Percentiles rank a stretch among this genome's conserved stretches.
phyloP scores from a whole-genome alignment of 345 rosid genomes.

The Rubroshorea leprosula region DNA sequence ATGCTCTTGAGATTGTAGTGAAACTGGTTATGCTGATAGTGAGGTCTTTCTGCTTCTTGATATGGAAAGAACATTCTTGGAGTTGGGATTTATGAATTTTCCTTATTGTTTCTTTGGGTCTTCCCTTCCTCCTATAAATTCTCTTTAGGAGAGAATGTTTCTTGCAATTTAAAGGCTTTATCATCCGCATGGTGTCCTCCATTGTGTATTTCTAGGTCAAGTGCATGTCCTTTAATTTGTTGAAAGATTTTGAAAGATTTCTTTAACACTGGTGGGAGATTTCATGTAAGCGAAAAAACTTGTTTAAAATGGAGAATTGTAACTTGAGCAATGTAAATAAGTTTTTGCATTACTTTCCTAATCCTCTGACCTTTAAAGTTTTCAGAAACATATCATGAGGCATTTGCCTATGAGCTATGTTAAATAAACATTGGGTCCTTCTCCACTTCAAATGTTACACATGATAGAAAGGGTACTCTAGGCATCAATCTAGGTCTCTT shows the following conservation, averaged over 20 bases:
- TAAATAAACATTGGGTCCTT: conserved; percentile 1
- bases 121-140: neutral
- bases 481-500: neutral
- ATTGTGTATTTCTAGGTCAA: conserved; percentile 18
- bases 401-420: neutral
- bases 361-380: neutral
- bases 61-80: conserved; percentile 11
- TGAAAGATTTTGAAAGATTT: too few species aligned
- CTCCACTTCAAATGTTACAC: conserved; percentile 8
- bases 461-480: conserved; percentile 12
- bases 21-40: conserved; percentile 7
- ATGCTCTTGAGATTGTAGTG: conserved; percentile 1
- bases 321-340: conserved; percentile 18
- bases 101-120: too few species aligned
- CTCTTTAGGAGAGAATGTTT: conserved; percentile 1
- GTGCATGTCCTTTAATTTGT: conserved; percentile 14
- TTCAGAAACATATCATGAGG: conserved; percentile 8
- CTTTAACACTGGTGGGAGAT: conserved; percentile 8
- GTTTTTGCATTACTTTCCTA: conserved; percentile 2
- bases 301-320: conserved; percentile 7
- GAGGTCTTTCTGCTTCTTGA: conserved; percentile 13
- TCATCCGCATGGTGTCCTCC: neutral
- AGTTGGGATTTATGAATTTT: conserved; percentile 13
- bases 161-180: conserved; percentile 12
- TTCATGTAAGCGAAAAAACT: conserved; percentile 13